Base-by-base conservation (phyloP, 2,329 filamentous ascomycete genomes). In the Fusarium subglutinans region DNA sequence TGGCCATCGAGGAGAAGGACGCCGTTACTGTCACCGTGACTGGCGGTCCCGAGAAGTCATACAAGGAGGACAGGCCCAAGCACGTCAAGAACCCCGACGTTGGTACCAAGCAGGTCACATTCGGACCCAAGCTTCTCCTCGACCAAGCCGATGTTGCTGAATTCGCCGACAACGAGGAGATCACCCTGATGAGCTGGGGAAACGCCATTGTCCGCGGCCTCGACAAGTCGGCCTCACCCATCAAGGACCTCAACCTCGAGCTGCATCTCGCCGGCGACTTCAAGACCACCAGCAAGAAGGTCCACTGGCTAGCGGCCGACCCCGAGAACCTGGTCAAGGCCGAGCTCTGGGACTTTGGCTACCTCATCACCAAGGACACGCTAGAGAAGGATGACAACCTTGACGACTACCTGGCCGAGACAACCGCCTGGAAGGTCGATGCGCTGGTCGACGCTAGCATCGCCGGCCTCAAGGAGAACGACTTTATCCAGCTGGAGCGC, bases 151-250 rank as follows among this genome's bases (percentile, higher is more conserved):
- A 98, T 78, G 94, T 92, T 70, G 92, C 92, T 81, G 89, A 89
- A 33, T 97, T 98, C 84, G 92, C 90, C 77, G 88, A 92, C 69
- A 91, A 92, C 80, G 96, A 98, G 85, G 95, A 98, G 83, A 94
- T 98, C 78, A 98, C 96, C 0, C 88, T 98, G 47, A 98, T 98
- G 96, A 93, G 93, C 82, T 98, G 96, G 96, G 96, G 96, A 77
- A 97, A 97, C 79, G 94, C 93, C 18, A 90, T 95, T 75, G 93
- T 96, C 30, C 90, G 91, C 63, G 90, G 91, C 68, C 90, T 94
- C 70, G 86, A 89, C 54, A 83, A 85, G 37, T 82, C 83, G 24
- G 86, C 86, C 20, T 63, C 59, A 17, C 86, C 89, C 54, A 91
- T 98, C 78, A 92, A 91, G 18, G 86, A 85, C 41, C 87, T 98